Conservation (phyloP, 768 basidiomycete genomes). For the Jaapia argillacea region DNA sequence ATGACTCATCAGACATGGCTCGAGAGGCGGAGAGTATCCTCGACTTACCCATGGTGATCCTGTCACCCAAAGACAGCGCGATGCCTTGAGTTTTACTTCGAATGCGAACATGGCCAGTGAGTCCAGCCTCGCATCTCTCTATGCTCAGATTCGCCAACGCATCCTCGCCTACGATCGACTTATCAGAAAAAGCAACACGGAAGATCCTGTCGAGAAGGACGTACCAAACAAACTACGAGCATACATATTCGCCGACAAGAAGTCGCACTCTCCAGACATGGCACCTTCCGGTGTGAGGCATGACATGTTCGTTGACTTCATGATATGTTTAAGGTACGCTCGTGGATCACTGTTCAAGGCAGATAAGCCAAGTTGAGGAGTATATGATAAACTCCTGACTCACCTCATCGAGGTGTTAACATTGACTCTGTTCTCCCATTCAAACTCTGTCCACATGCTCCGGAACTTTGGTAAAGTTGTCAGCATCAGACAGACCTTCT, state of each 20-base stretch:
- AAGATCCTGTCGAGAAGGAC: conserved; percentile 18
- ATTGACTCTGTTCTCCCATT: conserved; percentile 99
- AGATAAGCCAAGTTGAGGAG: conserved; percentile 1
- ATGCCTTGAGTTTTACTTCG: conserved; percentile 98
- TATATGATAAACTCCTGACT: conserved; percentile 20
- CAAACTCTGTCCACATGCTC: conserved; percentile 99
- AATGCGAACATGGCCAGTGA: conserved; percentile 92
- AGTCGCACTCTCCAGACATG: conserved; percentile 92
- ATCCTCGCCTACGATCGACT: conserved; percentile 69
- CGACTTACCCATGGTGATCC: conserved; percentile 54
- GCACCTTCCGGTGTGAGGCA: conserved; percentile 86
- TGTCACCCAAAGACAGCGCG: conserved; percentile 87
- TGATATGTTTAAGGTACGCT: conserved; percentile 87
- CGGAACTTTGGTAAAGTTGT: conserved; percentile 53
- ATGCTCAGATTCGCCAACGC: conserved; percentile 92
- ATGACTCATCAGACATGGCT: conserved; percentile 7
- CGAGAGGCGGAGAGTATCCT: not conserved
- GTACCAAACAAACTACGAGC: conserved; percentile 87
- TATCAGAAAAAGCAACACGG: conserved; percentile 1
- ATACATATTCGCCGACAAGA: conserved; percentile 95
- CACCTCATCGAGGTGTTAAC: conserved; percentile 77
- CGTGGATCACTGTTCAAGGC: conserved; percentile 55
- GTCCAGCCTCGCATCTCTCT: conserved; percentile 76
- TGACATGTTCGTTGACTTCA: conserved; percentile 96
- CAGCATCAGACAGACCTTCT: not conserved